Conservation (phyloP, 495 filamentous ascomycete genomes). For the Venustampulla echinocandica region DNA sequence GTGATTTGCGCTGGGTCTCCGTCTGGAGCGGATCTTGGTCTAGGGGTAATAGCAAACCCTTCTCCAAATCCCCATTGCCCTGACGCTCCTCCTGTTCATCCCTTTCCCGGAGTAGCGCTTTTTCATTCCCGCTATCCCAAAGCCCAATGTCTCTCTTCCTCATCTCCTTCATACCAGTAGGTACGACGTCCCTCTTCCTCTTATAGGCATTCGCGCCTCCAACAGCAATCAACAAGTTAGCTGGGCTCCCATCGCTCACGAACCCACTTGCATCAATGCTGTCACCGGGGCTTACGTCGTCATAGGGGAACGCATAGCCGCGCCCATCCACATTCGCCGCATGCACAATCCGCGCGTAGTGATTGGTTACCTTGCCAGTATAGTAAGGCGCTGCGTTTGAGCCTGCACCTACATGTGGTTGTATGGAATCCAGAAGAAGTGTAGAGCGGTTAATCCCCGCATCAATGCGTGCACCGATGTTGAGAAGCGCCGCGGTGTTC, state of each 20-base stretch:
- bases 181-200: too few species aligned
- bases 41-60: too few species aligned
- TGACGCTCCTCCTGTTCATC: too few species aligned
- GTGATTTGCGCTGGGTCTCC: too few species aligned
- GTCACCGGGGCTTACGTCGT: slow-evolving; percentile 58
- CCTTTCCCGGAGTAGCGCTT: too few species aligned
- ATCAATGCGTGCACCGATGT: slow-evolving; percentile 50
- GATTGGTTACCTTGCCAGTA: slow-evolving; percentile 50
- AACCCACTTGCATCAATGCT: slow-evolving; percentile 55
- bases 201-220: too few species aligned
- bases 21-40: too few species aligned
- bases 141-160: too few species aligned
- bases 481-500: slow-evolving; percentile 32
- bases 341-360: slow-evolving; percentile 62
- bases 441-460: slow-evolving; percentile 64
- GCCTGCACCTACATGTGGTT: too few species aligned
- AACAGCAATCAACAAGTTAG: slow-evolving; percentile 51
- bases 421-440: slow-evolving; percentile 37
- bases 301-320: slow-evolving; percentile 71
- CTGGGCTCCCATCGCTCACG: slow-evolving; percentile 48
- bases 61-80: too few species aligned
- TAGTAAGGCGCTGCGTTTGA: slow-evolving; percentile 46
- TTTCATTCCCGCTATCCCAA: too few species aligned
- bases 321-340: slow-evolving; percentile 46
- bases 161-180: too few species aligned